Percentiles rank a stretch among this genome's conserved stretches.
Conservation (phyloP, 768 basidiomycete species). For the Leccinellum albellum region DNA sequence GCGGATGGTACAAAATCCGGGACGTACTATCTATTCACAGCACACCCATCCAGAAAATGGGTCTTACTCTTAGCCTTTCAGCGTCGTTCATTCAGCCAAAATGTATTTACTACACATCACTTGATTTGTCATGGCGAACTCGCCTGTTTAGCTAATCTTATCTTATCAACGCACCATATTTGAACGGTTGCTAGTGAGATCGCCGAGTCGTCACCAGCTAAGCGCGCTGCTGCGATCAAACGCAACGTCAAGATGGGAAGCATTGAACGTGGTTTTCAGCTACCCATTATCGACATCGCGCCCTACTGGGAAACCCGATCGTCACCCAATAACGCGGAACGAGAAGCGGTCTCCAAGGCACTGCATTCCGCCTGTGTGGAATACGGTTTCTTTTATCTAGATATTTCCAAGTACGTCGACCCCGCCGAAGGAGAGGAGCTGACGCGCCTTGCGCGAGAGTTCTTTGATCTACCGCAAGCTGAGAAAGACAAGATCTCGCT, state of each 20-base stretch:
- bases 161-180: conserved; percentile 11
- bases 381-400: conserved; percentile 88
- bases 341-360: conserved; percentile 47
- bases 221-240: background rate
- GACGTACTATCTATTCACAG: conserved; percentile 64
- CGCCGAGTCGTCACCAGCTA: background rate
- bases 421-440: conserved; percentile 63
- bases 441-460: conserved; percentile 57
- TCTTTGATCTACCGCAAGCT: conserved; percentile 69
- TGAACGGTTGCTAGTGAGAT: background rate
- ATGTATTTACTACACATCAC: conserved; percentile 20
- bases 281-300: conserved; percentile 73
- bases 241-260: conserved; percentile 10
- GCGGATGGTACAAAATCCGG: conserved; percentile 44
- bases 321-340: conserved; percentile 28
- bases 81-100: conserved; percentile 7
- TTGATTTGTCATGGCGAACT: conserved; percentile 14
- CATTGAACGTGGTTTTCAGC: conserved; percentile 15
- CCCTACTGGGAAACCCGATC: conserved; percentile 51
- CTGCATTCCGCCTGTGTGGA: conserved; percentile 72
- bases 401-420: conserved; percentile 58
- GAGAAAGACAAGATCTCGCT: conserved; percentile 77
- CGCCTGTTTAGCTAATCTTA: conserved; percentile 7
- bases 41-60: conserved; percentile 36
- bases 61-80: conserved; percentile 21